Base-by-base conservation (phyloP, 148 eudicot genomes). In the Arbutus unedo region DNA sequence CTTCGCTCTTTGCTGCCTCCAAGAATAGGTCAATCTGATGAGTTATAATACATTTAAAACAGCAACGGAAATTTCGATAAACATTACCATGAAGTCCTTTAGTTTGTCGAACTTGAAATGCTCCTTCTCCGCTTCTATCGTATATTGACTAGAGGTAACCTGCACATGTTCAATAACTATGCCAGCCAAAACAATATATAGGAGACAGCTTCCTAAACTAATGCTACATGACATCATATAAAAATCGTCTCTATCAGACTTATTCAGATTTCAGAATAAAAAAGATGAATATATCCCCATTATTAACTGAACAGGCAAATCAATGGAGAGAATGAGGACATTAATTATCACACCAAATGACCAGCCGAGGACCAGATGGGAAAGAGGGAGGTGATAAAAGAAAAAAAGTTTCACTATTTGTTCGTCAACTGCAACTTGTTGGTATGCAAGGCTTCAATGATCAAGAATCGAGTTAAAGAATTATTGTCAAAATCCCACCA, bases 101-200 rank as follows among this genome's bases (percentile, higher is more conserved):
- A 93, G 79, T 72, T 50, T 88, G 81, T 91, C 95, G 83, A 97
- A 97, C 82, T 89, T 94, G 92, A 94, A 97, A 87, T 97, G 98
- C 89, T 90, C 89, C 90, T 94, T 97, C 89, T 81, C 87, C 14
- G 98, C 98, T 93, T 97, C 99, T 77, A 97, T 90, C 13, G 77
- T 83, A 90, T 97, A 97, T 44, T 85, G 89, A 18, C 88, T 91
- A 78, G 99, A 94, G 51, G 99, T 94, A 72, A 97, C 98, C 99
- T 97, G 78, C 81, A 86, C 55, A 70, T 31, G 43, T 47, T 23
- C 66, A 75, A 53, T n/a, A 57, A 50, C 38, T 15, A 70, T n/a
- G 25, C 16, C n/a, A 78, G n/a, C 47, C 70, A 25, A 76, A 55
- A 80, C 51, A 48, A 74, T 50, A 45, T 70, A 23, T 11, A 43